phyloP scores from a whole-genome alignment of 192 early-diverging fungal genomes.

The Backusella parvicylindrica region DNA sequence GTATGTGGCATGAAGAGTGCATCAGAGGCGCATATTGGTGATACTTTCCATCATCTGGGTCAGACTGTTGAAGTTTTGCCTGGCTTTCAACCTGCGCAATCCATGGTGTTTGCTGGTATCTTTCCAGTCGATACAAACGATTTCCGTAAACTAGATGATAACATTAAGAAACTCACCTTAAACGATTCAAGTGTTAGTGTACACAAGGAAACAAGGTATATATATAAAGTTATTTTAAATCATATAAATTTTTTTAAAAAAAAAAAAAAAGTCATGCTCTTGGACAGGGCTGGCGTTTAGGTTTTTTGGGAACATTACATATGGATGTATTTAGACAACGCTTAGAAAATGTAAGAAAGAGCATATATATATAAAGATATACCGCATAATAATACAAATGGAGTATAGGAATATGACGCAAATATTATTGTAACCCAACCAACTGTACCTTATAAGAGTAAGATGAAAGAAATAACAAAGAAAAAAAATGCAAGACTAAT shows the following conservation, averaged over 20 bases:
- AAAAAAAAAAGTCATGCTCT: conserved; percentile 55
- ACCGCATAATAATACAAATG: neutral
- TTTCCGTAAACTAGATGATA: conserved; percentile 84
- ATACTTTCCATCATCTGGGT: conserved; percentile 83
- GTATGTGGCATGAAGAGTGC: conserved; percentile 91
- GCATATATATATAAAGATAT: neutral
- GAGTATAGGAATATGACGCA: conserved; percentile 80
- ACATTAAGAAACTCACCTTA: conserved; percentile 89
- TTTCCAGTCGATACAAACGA: conserved; percentile 91
- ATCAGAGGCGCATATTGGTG: conserved; percentile 91
- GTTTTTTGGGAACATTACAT: conserved; percentile 94
- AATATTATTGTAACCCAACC: conserved; percentile 90
- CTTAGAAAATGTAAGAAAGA: conserved; percentile 62
- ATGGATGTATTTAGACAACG: conserved; percentile 98
- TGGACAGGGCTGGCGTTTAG: conserved; percentile 95
- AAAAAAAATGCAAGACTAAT: neutral
- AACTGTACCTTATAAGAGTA: conserved; percentile 83
- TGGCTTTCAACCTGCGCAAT: conserved; percentile 93
- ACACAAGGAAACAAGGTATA: conserved; percentile 69
- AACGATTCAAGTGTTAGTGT: conserved; percentile 93
- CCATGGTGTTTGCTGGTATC: conserved; percentile 93
- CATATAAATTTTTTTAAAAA: too few species aligned
- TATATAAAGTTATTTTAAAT: too few species aligned
- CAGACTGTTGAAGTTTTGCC: conserved; percentile 69
- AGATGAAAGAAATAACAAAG: neutral